Percentiles rank a stretch among this genome's conserved stretches.
phyloP scores from a whole-genome alignment of 805 yeast species.

The Metschnikowia aberdeeniae region DNA sequence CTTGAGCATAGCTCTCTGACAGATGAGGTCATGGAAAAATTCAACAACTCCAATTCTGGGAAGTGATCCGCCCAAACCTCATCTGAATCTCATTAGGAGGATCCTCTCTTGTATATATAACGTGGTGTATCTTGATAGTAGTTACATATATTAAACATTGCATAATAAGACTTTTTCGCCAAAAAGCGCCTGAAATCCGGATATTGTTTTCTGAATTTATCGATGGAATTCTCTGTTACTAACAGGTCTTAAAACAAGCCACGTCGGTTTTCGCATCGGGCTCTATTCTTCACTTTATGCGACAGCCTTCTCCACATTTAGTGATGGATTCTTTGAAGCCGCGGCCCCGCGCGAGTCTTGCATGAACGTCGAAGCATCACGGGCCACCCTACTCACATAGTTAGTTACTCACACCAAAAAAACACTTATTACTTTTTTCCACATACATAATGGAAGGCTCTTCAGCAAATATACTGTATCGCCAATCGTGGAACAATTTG shows the following conservation, averaged over 20 bases:
- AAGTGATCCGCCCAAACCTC: neutral
- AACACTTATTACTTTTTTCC: neutral
- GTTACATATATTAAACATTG: too few species aligned
- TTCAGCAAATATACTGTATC: slow-evolving; percentile 24
- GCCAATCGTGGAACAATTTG: slow-evolving; percentile 44
- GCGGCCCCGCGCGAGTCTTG: slow-evolving; percentile 6
- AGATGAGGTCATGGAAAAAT: slow-evolving; percentile 26
- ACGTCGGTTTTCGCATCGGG: neutral
- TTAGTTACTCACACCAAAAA: neutral
- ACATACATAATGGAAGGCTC: slow-evolving; percentile 32
- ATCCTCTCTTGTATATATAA: too few species aligned
- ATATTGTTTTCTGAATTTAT: too few species aligned
- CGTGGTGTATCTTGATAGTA: too few species aligned
- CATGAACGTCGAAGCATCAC: slow-evolving; percentile 4
- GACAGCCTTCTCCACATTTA: slow-evolving; percentile 1
- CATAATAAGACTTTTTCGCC: too few species aligned
- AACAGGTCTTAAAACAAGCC: too few species aligned
- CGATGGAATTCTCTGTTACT: too few species aligned
- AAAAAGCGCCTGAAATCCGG: too few species aligned
- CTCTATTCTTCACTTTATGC: neutral
- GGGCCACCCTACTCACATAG: neutral
- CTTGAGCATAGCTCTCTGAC: slow-evolving; percentile 20
- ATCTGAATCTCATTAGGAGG: too few species aligned
- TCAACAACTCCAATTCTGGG: slow-evolving; percentile 16
- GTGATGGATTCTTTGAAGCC: neutral